phyloP scores from a whole-genome alignment of 805 yeast species.

The Blastobotrys peoriensis region DNA sequence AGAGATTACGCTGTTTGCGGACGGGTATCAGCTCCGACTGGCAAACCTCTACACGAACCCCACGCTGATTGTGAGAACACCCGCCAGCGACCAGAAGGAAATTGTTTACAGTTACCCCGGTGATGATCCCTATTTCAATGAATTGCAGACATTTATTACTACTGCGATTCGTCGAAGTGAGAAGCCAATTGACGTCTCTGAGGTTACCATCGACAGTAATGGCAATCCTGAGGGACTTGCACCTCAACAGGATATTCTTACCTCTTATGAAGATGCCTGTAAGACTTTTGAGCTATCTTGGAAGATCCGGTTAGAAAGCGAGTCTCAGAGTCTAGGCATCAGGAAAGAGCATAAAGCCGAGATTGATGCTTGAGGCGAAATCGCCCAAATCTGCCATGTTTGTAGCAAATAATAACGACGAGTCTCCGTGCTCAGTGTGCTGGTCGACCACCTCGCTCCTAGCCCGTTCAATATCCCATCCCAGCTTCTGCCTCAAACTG shows the following conservation, averaged over 20 bases:
- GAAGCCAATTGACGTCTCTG: conserved; percentile 2
- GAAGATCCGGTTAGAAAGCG: conserved; percentile 12
- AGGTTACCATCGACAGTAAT: no score
- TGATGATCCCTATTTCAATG: conserved; percentile 16
- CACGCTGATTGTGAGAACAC: conserved; percentile 14
- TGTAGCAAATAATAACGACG: neutral
- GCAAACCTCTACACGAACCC: conserved; percentile 15
- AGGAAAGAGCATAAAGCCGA: neutral
- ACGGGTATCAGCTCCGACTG: conserved; percentile 18
- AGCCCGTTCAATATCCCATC: no score
- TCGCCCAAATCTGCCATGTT: neutral
- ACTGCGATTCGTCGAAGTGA: conserved; percentile 6
- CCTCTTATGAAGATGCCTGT: conserved; percentile 15
- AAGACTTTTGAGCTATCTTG: conserved; percentile 14
- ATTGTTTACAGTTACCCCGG: conserved; percentile 11
- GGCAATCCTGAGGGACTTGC: neutral
- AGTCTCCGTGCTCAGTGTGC: neutral
- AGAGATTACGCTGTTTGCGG: conserved; percentile 16
- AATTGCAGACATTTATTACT: conserved; percentile 10
- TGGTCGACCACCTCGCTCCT: neutral
- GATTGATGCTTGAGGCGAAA: neutral
- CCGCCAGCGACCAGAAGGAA: conserved; percentile 8
- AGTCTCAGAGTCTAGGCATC: neutral
- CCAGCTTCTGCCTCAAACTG: neutral
- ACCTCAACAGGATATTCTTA: conserved; percentile 2